Conservation (phyloP, 352 stramenopile genomes). For the Pythium vanterpoolii region DNA sequence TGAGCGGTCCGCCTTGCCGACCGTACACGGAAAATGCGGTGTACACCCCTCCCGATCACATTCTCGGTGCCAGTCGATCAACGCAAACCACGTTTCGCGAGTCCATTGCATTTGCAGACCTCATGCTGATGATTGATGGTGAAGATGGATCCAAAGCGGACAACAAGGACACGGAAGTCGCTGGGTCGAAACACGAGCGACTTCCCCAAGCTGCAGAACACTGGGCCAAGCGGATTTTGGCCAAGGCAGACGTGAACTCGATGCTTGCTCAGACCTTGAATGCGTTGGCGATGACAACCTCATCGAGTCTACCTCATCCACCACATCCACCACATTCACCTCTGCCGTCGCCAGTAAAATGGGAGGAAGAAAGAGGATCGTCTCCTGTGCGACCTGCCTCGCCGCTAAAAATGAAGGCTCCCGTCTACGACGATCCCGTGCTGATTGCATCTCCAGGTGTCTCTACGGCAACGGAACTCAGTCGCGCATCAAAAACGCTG, state of each 20-base stretch:
- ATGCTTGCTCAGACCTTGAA: constrained; percentile 60
- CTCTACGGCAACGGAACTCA: constrained; percentile 51
- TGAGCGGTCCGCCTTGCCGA: constrained; percentile 55
- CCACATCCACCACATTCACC: background rate
- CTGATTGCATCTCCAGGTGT: background rate
- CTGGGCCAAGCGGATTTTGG: constrained; percentile 59
- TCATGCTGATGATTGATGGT: constrained; percentile 45
- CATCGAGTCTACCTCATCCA: background rate
- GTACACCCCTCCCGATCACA: constrained; percentile 57
- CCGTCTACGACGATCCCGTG: background rate
- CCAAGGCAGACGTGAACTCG: constrained; percentile 50
- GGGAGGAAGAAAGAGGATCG: constrained; percentile 13
- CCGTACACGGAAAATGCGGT: constrained; percentile 74
- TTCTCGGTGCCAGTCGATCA: constrained; percentile 8
- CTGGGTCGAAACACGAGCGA: constrained; percentile 7
- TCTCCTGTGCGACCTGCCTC: constrained; percentile 13
- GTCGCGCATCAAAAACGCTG: constrained; percentile 78
- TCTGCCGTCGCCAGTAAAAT: constrained; percentile 3
- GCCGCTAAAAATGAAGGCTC: constrained; percentile 3
- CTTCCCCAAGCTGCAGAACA: constrained; percentile 31
- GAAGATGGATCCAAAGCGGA: constrained; percentile 5
- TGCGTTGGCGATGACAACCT: constrained; percentile 34
- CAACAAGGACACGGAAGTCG: constrained; percentile 4
- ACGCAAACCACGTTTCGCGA: constrained; percentile 29
- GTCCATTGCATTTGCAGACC: constrained; percentile 66